These are phyloP conservation scores for Cyclostephanos invisitatus DNA, from an alignment of 108 stramenopile species.

Conservation along the genomic window DNA sequence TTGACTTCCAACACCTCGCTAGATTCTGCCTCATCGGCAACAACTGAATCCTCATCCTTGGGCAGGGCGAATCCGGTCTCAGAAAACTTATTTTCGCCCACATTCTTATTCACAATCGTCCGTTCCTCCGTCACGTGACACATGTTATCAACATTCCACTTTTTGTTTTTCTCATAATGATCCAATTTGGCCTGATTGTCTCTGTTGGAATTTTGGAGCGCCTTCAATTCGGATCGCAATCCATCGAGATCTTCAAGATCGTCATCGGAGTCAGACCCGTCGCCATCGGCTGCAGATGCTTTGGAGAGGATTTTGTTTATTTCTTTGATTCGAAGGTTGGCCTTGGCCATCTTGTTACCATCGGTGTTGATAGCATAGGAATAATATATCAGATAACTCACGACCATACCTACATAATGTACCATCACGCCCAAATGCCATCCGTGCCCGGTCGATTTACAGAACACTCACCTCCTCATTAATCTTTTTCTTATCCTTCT, in stretches of 20 bases:
- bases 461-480: constrained; percentile 60
- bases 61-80: constrained; percentile 71
- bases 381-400: not conserved
- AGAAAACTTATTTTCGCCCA: constrained; percentile 67
- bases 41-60: constrained; percentile 12
- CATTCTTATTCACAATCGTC: constrained; percentile 87
- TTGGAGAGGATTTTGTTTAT: constrained; percentile 59
- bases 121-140: constrained; percentile 91
- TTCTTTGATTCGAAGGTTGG: constrained; percentile 83
- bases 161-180: constrained; percentile 94
- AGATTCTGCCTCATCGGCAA: constrained; percentile 3
- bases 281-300: constrained; percentile 25
- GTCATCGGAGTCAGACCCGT: constrained; percentile 75
- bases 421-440: not conserved
- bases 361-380: not conserved
- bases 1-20: constrained; percentile 38
- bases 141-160: constrained; percentile 98
- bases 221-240: constrained; percentile 74
- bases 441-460: not conserved
- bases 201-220: constrained; percentile 64
- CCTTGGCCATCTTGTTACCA: constrained; percentile 66
- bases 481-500: constrained; percentile 85
- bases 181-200: constrained; percentile 76
- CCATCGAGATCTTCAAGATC: constrained; percentile 88
- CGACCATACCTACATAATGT: not conserved